Base-by-base conservation (phyloP, 164 flowering plant species). In the Dillenia turbinata region DNA sequence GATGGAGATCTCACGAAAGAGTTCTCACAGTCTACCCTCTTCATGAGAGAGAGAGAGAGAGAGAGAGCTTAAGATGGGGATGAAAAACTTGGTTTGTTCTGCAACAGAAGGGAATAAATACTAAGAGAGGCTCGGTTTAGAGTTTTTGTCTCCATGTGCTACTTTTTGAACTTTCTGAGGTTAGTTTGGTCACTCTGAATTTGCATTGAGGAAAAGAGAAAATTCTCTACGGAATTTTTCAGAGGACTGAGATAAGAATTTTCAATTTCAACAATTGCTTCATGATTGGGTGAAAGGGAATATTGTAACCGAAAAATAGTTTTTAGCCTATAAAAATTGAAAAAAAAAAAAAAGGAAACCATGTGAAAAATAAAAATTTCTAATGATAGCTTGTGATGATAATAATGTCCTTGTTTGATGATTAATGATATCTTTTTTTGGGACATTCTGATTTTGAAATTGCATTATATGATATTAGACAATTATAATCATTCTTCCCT, bases 241-340 rank as follows among this genome's bases (percentile, higher is more conserved):
- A 69, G 60, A 17, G 56, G 10, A 62, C 56, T 47, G 43, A 51
- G 61, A 48, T 65, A 59, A 40, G 68, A 33, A 33, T 4, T 33
- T 72, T 69, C 70, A 75, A 73, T 33, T 72, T 69, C 70, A 75
- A 73, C 60, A 49, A 49, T 56, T 70, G 56, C 59, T 69, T 61
- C 59, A 62, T 71, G 66, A 71, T 69, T 68, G 63, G 73, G 69
- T 71, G 69, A 69, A 74, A 73, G 57, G 40, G 40, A 33, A 33
- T 33, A 33, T 33, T 33, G 40, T 4, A 33, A 33, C 40, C 7
- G 40, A 2, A 26, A 26, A 26, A 26, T 19, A 26, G 5, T 2
- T 2, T 2, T 26, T 26, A 26, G 33, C 33, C 33, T 1, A 26
- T 2, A 26, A 33, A 26, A 2, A 26, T 2, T 26, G 5, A 5